Conservation (phyloP, 1,139 yeast genomes). For the Yamadazyma blattariae region DNA sequence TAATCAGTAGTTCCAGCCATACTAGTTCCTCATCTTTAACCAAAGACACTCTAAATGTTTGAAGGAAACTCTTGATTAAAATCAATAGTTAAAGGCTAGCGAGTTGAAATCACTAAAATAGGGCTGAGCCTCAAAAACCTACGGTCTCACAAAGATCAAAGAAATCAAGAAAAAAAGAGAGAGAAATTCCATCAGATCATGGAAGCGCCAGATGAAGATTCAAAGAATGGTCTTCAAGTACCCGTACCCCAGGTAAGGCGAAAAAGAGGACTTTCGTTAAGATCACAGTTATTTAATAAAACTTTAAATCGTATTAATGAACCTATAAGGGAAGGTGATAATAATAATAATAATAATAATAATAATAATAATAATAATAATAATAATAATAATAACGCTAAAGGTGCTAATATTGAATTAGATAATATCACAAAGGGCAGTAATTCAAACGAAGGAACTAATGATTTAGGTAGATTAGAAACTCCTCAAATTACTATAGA, state of each 20-base stretch:
- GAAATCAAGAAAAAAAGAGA: no score
- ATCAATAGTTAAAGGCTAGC: no score
- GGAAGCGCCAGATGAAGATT: no score
- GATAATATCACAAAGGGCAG: no score
- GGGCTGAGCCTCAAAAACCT: no score
- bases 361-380: not conserved
- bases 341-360: not conserved
- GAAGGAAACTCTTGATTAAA: no score
- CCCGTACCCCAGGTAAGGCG: constrained; percentile 34
- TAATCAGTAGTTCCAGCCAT: no score
- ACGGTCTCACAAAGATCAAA: no score
- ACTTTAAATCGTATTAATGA: constrained; percentile 18
- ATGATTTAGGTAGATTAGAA: not conserved
- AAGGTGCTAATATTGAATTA: not conserved
- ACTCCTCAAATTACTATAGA: constrained; percentile 17
- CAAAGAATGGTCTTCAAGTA: constrained; percentile 5
- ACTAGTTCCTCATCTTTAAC: no score
- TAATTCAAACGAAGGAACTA: not conserved
- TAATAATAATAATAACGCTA: not conserved
- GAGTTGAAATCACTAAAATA: no score
- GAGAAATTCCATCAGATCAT: no score
- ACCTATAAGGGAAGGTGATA: not conserved
- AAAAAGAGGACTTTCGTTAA: constrained; percentile 68
- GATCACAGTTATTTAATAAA: constrained; percentile 71
- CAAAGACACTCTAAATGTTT: no score